Evolutionary conservation across 129 eudicot genomes (phyloP).

Genomic region (Pseudognaphalium luteoalbum): DNA sequence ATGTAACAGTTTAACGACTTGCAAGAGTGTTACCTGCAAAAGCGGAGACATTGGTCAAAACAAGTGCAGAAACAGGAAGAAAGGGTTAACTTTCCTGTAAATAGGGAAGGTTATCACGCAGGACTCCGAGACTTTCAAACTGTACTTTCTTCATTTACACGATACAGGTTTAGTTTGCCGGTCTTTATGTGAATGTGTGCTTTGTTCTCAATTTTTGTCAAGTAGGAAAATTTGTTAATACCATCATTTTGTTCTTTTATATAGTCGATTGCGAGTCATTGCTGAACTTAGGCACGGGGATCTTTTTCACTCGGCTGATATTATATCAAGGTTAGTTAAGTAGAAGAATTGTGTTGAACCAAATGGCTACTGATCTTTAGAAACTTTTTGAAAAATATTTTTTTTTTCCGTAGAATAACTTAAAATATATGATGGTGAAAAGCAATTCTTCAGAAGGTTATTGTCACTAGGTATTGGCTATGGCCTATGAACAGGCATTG

Average conservation of each 20-base stretch:
- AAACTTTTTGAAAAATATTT: constrained; percentile 1
- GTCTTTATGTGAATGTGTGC: background rate
- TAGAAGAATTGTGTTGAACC: constrained; percentile 1
- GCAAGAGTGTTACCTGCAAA: constrained; percentile 96
- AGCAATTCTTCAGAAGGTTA: background rate
- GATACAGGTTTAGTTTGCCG: constrained; percentile 65
- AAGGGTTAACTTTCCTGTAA: constrained; percentile 33
- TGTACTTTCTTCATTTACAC: constrained; percentile 74
- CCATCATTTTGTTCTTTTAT: constrained; percentile 25
- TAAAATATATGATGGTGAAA: background rate
- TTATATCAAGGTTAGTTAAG: constrained; percentile 78
- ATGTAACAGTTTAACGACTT: constrained; percentile 68
- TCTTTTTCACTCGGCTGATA: constrained; percentile 86
- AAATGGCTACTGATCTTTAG: background rate
- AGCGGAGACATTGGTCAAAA: constrained; percentile 64
- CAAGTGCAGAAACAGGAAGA: constrained; percentile 47
- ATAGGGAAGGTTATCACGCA: constrained; percentile 53
- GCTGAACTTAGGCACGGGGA: constrained; percentile 90
- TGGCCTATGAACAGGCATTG: background rate
- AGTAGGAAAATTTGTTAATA: background rate
- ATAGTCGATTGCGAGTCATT: constrained; percentile 76
- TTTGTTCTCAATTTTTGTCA: background rate
- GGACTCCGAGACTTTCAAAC: constrained; percentile 88
- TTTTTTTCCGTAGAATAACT: background rate
- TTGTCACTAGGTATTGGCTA: background rate